Percentiles rank a stretch among this genome's conserved stretches.
Evolutionary conservation across 108 stramenopile species (phyloP).

Genomic region (Stephanodiscus minutulus): DNA sequence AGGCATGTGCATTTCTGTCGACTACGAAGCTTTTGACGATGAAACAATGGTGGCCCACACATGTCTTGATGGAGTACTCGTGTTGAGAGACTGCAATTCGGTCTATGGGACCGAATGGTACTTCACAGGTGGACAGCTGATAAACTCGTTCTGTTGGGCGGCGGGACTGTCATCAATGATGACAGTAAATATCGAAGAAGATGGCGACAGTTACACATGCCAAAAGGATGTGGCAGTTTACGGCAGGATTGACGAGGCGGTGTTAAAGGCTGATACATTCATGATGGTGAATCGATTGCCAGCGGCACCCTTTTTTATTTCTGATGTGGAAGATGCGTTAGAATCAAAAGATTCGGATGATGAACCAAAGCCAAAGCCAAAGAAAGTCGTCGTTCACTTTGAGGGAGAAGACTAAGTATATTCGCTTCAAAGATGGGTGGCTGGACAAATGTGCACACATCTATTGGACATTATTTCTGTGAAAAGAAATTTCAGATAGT

Average conservation of each 20-base stretch:
- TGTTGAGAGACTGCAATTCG: slow-evolving; percentile 35
- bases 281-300: slow-evolving; percentile 50
- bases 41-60: slow-evolving; percentile 23
- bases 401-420: background rate
- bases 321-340: background rate
- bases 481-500: background rate
- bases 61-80: slow-evolving; percentile 26
- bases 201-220: slow-evolving; percentile 11
- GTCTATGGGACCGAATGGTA: slow-evolving; percentile 43
- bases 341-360: too few species aligned
- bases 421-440: background rate
- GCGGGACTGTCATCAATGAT: slow-evolving; percentile 36
- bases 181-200: slow-evolving; percentile 21
- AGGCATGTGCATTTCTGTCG: slow-evolving; percentile 37
- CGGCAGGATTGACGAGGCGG: slow-evolving; percentile 18
- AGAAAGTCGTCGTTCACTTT: background rate
- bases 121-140: slow-evolving; percentile 46
- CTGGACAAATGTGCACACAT: background rate
- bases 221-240: slow-evolving; percentile 19
- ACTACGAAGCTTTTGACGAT: slow-evolving; percentile 30
- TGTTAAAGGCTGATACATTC: slow-evolving; percentile 41
- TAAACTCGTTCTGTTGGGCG: slow-evolving; percentile 40
- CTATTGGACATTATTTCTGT: background rate
- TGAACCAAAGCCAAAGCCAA: too few species aligned
- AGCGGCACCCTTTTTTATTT: slow-evolving; percentile 17